Base-by-base conservation (phyloP, 2,329 filamentous ascomycete genomes). In the Sporothrix curviconia region DNA sequence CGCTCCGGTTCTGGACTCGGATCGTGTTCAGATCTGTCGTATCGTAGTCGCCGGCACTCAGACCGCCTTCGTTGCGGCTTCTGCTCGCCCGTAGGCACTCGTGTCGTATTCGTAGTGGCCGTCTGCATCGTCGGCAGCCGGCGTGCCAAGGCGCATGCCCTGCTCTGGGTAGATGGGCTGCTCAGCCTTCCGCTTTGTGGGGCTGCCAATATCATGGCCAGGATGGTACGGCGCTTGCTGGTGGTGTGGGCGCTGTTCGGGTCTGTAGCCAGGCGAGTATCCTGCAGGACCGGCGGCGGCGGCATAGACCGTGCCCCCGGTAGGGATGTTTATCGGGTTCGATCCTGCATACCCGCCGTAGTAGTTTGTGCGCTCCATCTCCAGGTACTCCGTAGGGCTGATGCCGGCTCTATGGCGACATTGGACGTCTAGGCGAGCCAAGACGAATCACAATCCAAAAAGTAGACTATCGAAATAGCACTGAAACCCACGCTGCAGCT, bases 61-160 rank as follows among this genome's bases (percentile, higher is more conserved):
- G 30, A 22, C 52, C 52, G 19, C 57, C 56, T 2, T 47, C 57
- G 46, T 59, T 36, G 19, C 44, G 58, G 34, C 50, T 44, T 17
- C 40, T 51, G 30, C 28, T 57, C 6, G 39, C 46, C 39, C 34
- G 32, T 58, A 62, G 14, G 11, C 14, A 8, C 24, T n/a, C 9
- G 55, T 32, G 34, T 57, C 60, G 40, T 59, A 63, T 3, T 62
- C 62, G 28, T 63, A 63, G 11, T 60, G 57, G 3, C 56, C 58
- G 5, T 60, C 61, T 2, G 53, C 55, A 1, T 60, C 61, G 1
- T 56, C 56, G 7, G 34, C 44, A 3, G 32, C 34, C 8, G 58
- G 56, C 12, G 56, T 55, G 7, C 52, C 58, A 1, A 58, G 32
- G n/a, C 17, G 46, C 52, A 59, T 54, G 22, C 28, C 28, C 1